These are phyloP conservation scores for Berberis thunbergii DNA, from an alignment of 164 flowering plant genomes.

Conservation along the genomic window DNA sequence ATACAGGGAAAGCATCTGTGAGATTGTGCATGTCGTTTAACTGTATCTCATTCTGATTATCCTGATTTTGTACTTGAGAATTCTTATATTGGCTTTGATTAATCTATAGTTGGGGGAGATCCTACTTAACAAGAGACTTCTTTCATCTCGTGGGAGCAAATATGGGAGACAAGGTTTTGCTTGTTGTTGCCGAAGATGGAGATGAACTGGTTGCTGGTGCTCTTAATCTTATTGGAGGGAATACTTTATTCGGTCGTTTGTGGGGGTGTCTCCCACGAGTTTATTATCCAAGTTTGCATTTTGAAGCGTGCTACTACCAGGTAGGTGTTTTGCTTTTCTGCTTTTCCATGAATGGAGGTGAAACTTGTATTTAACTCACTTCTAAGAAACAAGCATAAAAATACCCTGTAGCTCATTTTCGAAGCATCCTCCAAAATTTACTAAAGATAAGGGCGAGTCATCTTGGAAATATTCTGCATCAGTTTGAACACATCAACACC, in stretches of 20 bases:
- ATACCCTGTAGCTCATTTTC: not conserved
- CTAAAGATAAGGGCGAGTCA: too few species aligned
- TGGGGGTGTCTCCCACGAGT: conserved; percentile 82
- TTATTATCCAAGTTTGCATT: conserved; percentile 84
- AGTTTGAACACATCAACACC: too few species aligned
- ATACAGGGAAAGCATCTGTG: not conserved
- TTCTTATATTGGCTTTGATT: not conserved
- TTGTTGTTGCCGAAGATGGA: conserved; percentile 83
- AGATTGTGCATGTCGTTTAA: not conserved
- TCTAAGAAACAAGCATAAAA: too few species aligned
- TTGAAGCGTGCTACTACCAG: conserved; percentile 99
- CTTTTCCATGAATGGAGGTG: not conserved
- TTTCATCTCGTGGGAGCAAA: conserved; percentile 81
- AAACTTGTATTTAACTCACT: not conserved
- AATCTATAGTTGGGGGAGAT: conserved; percentile 75
- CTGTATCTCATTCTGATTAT: too few species aligned
- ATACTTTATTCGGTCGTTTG: conserved; percentile 80
- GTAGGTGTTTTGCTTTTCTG: conserved; percentile 21
- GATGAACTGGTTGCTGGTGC: conserved; percentile 91
- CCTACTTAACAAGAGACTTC: conserved; percentile 84
- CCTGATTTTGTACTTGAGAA: not conserved
- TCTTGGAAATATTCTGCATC: too few species aligned
- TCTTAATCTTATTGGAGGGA: conserved; percentile 88
- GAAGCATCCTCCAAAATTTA: conserved; percentile 16
- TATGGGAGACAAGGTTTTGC: conserved; percentile 76